A percentile compares a stretch with the other conserved stretches of the same genome.
Evolutionary conservation across 108 stramenopile species (phyloP).

Genomic region (Cyclotella baltica): DNA sequence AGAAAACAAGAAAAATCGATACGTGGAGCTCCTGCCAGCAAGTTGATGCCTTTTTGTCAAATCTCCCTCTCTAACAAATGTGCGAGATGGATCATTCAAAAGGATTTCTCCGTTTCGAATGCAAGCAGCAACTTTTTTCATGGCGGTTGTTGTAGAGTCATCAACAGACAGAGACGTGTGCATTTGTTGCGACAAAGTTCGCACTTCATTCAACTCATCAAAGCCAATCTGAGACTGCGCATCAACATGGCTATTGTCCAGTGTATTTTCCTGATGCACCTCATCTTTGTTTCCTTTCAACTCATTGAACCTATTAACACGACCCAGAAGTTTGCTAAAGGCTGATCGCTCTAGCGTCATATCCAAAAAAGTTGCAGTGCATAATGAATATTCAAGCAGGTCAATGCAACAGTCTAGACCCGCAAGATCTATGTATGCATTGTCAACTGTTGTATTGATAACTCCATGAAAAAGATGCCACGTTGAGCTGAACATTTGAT

Average conservation of each 20-base stretch:
- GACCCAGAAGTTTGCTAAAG: constrained; percentile 75
- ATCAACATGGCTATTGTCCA: background rate
- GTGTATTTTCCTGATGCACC: background rate
- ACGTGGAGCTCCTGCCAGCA: constrained; percentile 73
- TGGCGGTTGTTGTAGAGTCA: constrained; percentile 52
- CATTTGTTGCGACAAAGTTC: constrained; percentile 63
- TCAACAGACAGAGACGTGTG: constrained; percentile 59
- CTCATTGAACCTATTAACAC: constrained; percentile 72
- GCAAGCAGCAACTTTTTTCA: constrained; percentile 68
- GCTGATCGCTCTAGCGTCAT: constrained; percentile 77
- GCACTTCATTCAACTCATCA: constrained; percentile 60
- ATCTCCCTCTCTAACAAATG: constrained; percentile 87
- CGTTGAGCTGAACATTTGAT: constrained; percentile 58
- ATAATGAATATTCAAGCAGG: constrained; percentile 80
- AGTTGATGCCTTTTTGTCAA: constrained; percentile 85
- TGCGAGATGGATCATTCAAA: constrained; percentile 79
- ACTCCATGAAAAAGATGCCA: constrained; percentile 85
- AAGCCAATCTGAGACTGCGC: constrained; percentile 47
- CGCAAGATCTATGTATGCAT: constrained; percentile 75
- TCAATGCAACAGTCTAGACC: constrained; percentile 74
- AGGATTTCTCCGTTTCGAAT: constrained; percentile 83
- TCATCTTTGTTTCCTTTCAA: constrained; percentile 44
- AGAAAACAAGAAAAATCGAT: constrained; percentile 94
- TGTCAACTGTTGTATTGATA: constrained; percentile 73
- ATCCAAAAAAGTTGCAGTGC: constrained; percentile 81